Base-by-base conservation (phyloP, 2,329 filamentous ascomycete species). In the Phaeosphaeriaceae sp. region DNA sequence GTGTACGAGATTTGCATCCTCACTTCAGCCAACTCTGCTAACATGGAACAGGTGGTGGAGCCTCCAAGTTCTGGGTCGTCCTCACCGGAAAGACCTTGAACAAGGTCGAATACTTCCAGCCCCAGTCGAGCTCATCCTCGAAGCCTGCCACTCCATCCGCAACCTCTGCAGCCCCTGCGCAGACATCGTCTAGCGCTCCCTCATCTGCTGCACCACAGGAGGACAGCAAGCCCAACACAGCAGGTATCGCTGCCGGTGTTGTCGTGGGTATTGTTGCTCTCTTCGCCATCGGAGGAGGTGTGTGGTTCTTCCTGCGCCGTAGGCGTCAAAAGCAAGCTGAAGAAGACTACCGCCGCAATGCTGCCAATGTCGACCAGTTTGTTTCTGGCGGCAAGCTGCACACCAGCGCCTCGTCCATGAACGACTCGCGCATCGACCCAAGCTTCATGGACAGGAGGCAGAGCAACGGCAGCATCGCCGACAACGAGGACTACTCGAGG, bases 401-500 rank as follows among this genome's bases (percentile, higher is more conserved):
- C 35, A 87, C 88, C 1, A 87, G 75, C 86, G 89, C 61, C 84
- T 88, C 79, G 28, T 92, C 91, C 10, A 89, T 92, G 80, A 88
- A 88, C 15, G 94, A 98, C 75, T 89, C 91, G 44, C 88, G 94
- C 55, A 88, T 97, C 57, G 94, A 98, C 66, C 93, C 93, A 8
- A 89, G 85, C 56, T 87, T 93, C 65, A 89, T 96, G 85, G 89
- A 90, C 58, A 86, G 93, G 74, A 88, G 94, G 79, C 86, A 94
- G 82, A 97, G 94, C 80, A 92, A 95, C 73, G 94, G 94, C 68
- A 97, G 94, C 79, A 97, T 98, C 78, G 94, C 94, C 53, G 94
- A 98, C 78, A 96, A 97, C 80, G 89, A 97, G 80, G 94, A 98
- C 78, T 98, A 97, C 82, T 97, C 94, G 63, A 89, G 94, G 81